phyloP scores from a whole-genome alignment of 2,329 filamentous ascomycete genomes.

The Aspergillus piperis region DNA sequence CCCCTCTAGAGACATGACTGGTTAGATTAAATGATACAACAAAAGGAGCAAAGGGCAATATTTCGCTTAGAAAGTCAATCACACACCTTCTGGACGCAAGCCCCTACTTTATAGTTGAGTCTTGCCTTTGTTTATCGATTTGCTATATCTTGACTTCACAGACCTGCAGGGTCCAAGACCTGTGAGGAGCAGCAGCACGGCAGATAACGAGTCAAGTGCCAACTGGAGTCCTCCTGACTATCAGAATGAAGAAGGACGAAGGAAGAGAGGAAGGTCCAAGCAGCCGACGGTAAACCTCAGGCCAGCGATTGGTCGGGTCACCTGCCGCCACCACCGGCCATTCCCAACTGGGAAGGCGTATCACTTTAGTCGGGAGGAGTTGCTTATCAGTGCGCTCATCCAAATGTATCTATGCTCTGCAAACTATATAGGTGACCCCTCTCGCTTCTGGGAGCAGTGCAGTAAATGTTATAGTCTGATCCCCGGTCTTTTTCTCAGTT shows the following conservation, averaged over 20 bases:
- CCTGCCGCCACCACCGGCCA: neutral
- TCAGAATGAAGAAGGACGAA: neutral
- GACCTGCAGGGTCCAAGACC: neutral
- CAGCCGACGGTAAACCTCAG: neutral
- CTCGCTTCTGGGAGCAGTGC: neutral
- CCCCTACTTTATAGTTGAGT: neutral
- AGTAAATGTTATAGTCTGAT: neutral
- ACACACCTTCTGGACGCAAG: neutral
- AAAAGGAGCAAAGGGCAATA: neutral
- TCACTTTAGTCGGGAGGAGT: conserved; percentile 12
- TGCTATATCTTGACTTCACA: neutral
- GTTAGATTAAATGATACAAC: neutral
- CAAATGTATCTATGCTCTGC: neutral
- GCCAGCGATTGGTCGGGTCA: neutral
- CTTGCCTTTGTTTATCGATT: neutral
- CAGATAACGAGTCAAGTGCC: neutral
- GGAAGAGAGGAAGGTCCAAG: neutral
- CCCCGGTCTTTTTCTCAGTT: neutral
- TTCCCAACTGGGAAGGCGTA: neutral
- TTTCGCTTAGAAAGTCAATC: neutral
- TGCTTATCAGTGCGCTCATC: neutral
- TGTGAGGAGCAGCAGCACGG: neutral
- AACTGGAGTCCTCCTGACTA: neutral
- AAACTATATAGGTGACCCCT: neutral
- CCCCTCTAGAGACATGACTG: neutral